Evolutionary conservation across 2,329 filamentous ascomycete species (phyloP).

Genomic region (Fusarium sp.): DNA sequence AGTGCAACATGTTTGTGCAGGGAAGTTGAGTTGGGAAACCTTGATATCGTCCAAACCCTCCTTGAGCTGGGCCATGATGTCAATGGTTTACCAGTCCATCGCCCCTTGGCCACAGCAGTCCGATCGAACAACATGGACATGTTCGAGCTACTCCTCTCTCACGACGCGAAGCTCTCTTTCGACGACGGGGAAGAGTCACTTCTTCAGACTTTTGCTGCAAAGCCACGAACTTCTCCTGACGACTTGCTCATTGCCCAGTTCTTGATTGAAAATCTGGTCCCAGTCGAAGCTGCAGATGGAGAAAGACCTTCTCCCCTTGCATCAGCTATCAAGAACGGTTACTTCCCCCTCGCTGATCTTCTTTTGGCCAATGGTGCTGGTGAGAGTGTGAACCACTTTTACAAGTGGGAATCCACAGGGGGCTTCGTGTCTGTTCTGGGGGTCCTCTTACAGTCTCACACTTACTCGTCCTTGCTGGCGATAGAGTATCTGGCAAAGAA

Average conservation of each 20-base stretch:
- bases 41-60: not conserved
- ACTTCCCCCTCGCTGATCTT: not conserved
- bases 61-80: not conserved
- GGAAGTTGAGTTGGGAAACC: not conserved
- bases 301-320: not conserved
- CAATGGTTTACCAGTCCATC: not conserved
- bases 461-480: not conserved
- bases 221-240: not conserved
- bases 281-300: not conserved
- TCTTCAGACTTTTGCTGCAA: not conserved
- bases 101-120: not conserved
- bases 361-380: not conserved
- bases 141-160: slow-evolving; percentile 1
- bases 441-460: not conserved
- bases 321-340: not conserved
- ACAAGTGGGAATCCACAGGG: not conserved
- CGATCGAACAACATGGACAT: not conserved
- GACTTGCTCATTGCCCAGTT: not conserved
- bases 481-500: slow-evolving; percentile 2
- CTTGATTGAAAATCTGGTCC: not conserved
- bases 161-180: not conserved
- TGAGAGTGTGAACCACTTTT: not conserved
- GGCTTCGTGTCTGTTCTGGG: not conserved
- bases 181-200: not conserved
- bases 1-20: not conserved